Percentiles rank a stretch among this genome's conserved stretches.
phyloP scores from a whole-genome alignment of 257 asterid species.

The Galeopsis tetrahit region DNA sequence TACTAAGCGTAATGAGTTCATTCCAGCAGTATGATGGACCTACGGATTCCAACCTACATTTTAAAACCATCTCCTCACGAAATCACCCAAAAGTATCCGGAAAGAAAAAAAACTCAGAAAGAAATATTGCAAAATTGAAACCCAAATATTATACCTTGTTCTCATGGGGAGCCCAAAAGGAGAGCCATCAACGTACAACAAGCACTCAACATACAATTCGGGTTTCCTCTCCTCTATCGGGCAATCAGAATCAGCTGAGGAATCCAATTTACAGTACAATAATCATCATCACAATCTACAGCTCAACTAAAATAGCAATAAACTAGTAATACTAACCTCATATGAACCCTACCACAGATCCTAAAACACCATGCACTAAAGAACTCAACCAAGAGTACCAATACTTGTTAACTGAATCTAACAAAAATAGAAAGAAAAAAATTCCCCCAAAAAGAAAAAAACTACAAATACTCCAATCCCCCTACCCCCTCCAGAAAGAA shows the following conservation, averaged over 20 bases:
- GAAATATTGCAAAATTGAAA: constrained; percentile 13
- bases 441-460: constrained; percentile 6
- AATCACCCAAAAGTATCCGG: constrained; percentile 11
- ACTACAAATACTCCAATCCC: constrained; percentile 20
- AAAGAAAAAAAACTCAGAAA: not conserved
- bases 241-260: constrained; percentile 62
- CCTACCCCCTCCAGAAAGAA: not conserved
- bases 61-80: constrained; percentile 24
- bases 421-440: not conserved
- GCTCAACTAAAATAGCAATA: constrained; percentile 24
- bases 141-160: constrained; percentile 63
- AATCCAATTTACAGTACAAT: constrained; percentile 26
- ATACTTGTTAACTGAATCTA: constrained; percentile 3
- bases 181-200: constrained; percentile 87
- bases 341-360: not conserved
- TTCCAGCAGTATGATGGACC: constrained; percentile 92
- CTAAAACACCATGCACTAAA: constrained; percentile 23
- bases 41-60: constrained; percentile 74
- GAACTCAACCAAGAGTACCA: constrained; percentile 26
- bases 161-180: constrained; percentile 98
- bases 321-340: constrained; percentile 21
- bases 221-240: constrained; percentile 70
- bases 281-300: constrained; percentile 26
- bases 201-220: constrained; percentile 84
- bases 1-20: constrained; percentile 89